Conservation (phyloP, 306 rosid species). For the Cucurbita pepo region DNA sequence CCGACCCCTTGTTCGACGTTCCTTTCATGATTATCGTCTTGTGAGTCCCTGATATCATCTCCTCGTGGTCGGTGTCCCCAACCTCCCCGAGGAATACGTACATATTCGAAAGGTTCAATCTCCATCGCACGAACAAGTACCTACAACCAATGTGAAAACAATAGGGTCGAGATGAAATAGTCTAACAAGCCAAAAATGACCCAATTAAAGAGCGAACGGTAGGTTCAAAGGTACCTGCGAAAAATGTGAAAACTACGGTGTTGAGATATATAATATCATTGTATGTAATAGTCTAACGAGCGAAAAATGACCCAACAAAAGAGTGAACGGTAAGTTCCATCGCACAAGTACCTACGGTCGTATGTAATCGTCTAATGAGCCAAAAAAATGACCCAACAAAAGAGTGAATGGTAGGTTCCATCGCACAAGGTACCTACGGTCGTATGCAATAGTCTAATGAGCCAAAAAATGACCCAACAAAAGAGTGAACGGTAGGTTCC, state of each 20-base stretch:
- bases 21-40: slow-evolving; percentile 67
- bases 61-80: slow-evolving; percentile 79
- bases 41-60: slow-evolving; percentile 80
- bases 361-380: too few species aligned
- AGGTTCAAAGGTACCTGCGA: too few species aligned
- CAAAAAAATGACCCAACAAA: too few species aligned
- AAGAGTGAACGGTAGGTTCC: slow-evolving; percentile 12
- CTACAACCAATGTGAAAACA: slow-evolving; percentile 12
- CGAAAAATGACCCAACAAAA: too few species aligned
- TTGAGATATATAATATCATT: background rate
- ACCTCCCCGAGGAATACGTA: slow-evolving; percentile 65
- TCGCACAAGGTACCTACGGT: slow-evolving; percentile 38
- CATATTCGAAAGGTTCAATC: slow-evolving; percentile 71
- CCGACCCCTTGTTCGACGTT: slow-evolving; percentile 37
- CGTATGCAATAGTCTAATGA: background rate
- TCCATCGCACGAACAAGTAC: slow-evolving; percentile 85
- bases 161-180: background rate
- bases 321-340: slow-evolving; percentile 17
- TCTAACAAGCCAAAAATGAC: background rate
- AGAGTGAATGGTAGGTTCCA: background rate
- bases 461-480: background rate
- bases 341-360: slow-evolving; percentile 19
- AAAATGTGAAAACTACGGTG: background rate
- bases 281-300: background rate
- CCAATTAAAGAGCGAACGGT: background rate